phyloP scores from a whole-genome alignment of 768 basidiomycete genomes.

The Artomyces pyxidatus region DNA sequence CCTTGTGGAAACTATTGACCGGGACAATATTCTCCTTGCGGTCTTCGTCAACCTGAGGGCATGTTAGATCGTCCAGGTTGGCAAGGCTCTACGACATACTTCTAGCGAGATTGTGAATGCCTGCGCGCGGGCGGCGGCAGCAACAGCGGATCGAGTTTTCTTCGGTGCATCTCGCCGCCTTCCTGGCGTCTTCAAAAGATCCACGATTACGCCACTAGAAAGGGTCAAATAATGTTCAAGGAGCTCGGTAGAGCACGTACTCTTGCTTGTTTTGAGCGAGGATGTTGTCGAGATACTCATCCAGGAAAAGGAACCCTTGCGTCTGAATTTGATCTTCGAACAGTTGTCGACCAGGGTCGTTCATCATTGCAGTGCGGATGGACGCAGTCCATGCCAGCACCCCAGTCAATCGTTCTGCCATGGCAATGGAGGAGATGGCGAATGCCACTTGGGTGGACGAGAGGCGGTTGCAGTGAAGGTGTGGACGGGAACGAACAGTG shows the following conservation, averaged over 20 bases:
- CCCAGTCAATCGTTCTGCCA: constrained; percentile 26
- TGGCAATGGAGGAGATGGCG: neutral
- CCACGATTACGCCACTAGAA: constrained; percentile 52
- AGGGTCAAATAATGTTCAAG: constrained; percentile 2
- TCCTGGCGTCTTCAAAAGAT: constrained; percentile 79
- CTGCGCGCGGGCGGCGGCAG: constrained; percentile 37
- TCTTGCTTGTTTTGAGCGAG: constrained; percentile 57
- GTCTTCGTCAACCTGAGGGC: constrained; percentile 16
- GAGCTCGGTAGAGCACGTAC: constrained; percentile 33
- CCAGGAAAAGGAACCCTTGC: constrained; percentile 72
- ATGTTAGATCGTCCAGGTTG: constrained; percentile 4
- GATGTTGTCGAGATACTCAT: constrained; percentile 70
- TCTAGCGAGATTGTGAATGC: constrained; percentile 35
- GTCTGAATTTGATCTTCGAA: constrained; percentile 69
- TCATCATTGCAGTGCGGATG: constrained; percentile 60
- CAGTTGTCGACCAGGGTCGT: constrained; percentile 60
- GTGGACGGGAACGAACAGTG: too few relatives aligned
- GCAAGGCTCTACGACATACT: constrained; percentile 25
- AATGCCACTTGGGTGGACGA: neutral
- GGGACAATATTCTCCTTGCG: constrained; percentile 34
- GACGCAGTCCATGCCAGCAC: constrained; percentile 62
- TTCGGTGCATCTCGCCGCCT: constrained; percentile 53
- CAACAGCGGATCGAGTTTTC: constrained; percentile 37
- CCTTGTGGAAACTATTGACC: constrained; percentile 39
- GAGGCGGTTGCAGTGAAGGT: too few relatives aligned